phyloP scores from a whole-genome alignment of 2,329 filamentous ascomycete genomes.

The Aspergillus sp. region DNA sequence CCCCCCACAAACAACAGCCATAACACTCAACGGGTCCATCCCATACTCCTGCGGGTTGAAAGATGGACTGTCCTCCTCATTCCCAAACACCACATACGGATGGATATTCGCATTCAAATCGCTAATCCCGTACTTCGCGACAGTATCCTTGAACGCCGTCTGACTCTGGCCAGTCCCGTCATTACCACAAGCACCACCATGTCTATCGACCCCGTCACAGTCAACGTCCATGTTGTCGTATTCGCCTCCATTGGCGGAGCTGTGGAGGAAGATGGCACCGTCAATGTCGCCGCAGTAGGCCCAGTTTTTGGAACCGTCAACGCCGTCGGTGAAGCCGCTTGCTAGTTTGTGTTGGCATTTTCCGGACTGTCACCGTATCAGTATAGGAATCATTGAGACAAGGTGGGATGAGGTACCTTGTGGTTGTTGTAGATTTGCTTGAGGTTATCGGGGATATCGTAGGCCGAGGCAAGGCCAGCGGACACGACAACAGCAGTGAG shows the following conservation, averaged over 20 bases:
- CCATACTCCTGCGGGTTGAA: slow-evolving; percentile 2
- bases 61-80: slow-evolving; percentile 4
- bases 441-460: too few relatives aligned
- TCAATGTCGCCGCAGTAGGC: slow-evolving; percentile 4
- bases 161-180: slow-evolving; percentile 2
- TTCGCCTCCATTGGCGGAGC: not conserved
- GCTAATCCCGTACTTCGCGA: slow-evolving; percentile 4
- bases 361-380: too few relatives aligned
- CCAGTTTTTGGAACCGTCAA: too few relatives aligned
- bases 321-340: too few relatives aligned
- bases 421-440: too few relatives aligned
- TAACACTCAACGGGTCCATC: slow-evolving; percentile 4
- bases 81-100: slow-evolving; percentile 21
- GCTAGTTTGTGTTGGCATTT: too few relatives aligned
- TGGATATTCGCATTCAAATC: slow-evolving; percentile 20
- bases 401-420: too few relatives aligned
- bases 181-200: slow-evolving; percentile 2
- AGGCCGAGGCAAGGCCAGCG: too few relatives aligned
- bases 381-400: too few relatives aligned
- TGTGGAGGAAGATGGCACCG: slow-evolving; percentile 7
- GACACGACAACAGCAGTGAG: too few relatives aligned
- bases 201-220: slow-evolving; percentile 8
- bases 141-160: slow-evolving; percentile 6
- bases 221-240: slow-evolving; percentile 14
- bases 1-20: slow-evolving; percentile 5